Evolutionary conservation across 495 filamentous ascomycete genomes (phyloP).

Genomic region (Penicillium tannophilum): DNA sequence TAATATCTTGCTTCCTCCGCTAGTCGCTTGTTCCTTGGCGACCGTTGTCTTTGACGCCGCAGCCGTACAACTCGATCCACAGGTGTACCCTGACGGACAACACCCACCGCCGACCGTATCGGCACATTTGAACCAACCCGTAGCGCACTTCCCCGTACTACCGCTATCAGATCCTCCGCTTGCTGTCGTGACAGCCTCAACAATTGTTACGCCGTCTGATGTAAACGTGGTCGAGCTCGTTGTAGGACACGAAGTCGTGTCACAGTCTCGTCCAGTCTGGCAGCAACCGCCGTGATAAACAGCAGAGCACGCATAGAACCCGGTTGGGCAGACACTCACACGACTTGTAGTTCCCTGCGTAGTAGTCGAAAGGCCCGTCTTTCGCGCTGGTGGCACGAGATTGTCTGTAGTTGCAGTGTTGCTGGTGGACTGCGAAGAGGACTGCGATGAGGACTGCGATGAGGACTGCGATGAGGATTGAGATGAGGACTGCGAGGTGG

Average conservation of each 20-base stretch:
- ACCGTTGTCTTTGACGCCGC: constrained; percentile 54
- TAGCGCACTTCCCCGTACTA: constrained; percentile 59
- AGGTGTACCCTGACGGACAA: constrained; percentile 74
- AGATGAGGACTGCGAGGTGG: constrained; percentile 28
- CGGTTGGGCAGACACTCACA: constrained; percentile 57
- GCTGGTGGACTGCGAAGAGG: constrained; percentile 25
- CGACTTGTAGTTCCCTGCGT: constrained; percentile 28
- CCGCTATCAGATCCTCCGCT: constrained; percentile 24
- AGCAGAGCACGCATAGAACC: constrained; percentile 73
- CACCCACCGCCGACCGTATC: constrained; percentile 69
- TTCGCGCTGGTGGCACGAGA: constrained; percentile 52
- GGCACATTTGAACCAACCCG: constrained; percentile 77
- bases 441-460: constrained; percentile 15
- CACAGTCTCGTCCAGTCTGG: constrained; percentile 80
- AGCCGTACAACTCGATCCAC: constrained; percentile 72
- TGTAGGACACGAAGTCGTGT: constrained; percentile 67
- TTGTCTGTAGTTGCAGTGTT: constrained; percentile 22
- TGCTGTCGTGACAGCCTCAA: constrained; percentile 55
- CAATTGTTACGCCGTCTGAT: constrained; percentile 66
- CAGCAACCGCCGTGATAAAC: constrained; percentile 75
- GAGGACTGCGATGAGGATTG: constrained; percentile 28
- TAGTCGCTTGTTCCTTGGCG: constrained; percentile 53
- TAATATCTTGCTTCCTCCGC: constrained; percentile 1
- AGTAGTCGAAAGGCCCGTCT: constrained; percentile 44
- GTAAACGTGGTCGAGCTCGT: constrained; percentile 59